Evolutionary conservation across 78 protist genomes (phyloP), one percentile per base, ranked within the genome.

Genomic region (Mantamonas sphyraenae): DNA sequence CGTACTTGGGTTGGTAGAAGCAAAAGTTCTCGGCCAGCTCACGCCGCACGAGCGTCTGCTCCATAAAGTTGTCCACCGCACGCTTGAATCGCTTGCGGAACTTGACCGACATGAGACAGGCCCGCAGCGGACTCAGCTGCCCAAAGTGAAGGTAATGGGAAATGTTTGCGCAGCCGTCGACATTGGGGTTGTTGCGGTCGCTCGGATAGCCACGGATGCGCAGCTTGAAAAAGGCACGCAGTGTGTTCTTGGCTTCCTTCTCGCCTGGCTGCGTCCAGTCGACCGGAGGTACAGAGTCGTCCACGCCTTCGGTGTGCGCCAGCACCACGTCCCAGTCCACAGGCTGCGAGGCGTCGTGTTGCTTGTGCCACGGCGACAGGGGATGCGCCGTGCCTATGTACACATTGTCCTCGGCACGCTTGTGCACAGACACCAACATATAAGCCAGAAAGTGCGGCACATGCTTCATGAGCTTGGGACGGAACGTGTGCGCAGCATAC

Each of bases 21-120:
- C 85, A 79, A 50, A 67, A 84, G 66, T 84, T 84, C 73, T 84
- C 90, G 1, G 81, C 0, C 9, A 77, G 71, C 71, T 84, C 90
- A 31, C 89, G 71, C 9, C 89, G 74, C 7, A 83, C 88, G 16
- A 83, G 14, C 35, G 68, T 0, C 55, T 82, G 82, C 69, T 82
- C 87, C 43, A 82, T 14, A 40, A 68, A 76, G 0, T 56, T 14
- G 19, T 51, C 65, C 20, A 53, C 43, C 5, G 47, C 0, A 30
- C 60, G 64, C 17, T 14, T 4, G 12, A 33, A 37, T 9, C 31
- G 16, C 10, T 42, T 17, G 51, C 7, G 0, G n/a, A 12, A 2
- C 57, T 14, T 30, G 7, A 26, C 2, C 63, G 39, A 76, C 5
- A 0, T 38, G 10, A 78, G 71, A 5, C 45, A 51, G 24, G 63